Evolutionary conservation across 768 basidiomycete species (phyloP).

Genomic region (Lactifluus pinguis): DNA sequence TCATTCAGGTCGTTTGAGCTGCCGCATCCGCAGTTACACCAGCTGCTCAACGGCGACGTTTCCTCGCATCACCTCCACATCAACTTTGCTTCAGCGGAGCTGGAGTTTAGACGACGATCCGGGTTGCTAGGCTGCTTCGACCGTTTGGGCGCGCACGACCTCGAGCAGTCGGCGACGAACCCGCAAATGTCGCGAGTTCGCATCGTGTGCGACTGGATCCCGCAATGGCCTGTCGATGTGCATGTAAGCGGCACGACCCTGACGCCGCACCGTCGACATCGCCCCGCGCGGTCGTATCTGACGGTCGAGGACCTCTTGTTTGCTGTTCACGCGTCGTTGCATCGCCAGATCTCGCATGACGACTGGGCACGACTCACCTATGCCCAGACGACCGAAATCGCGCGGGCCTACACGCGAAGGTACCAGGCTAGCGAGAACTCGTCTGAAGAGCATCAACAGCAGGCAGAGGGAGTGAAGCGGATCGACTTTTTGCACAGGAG

Average conservation of each 20-base stretch:
- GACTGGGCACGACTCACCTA: slow-evolving; percentile 15
- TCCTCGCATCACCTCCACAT: slow-evolving; percentile 1
- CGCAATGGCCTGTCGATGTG: slow-evolving; percentile 19
- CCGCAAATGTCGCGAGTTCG: slow-evolving; percentile 18
- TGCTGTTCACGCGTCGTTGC: slow-evolving; percentile 14
- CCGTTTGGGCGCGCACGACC: slow-evolving; percentile 6
- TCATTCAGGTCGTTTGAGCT: not conserved
- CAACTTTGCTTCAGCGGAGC: slow-evolving; percentile 8
- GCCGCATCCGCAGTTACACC: slow-evolving; percentile 15
- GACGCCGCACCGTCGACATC: slow-evolving; percentile 8
- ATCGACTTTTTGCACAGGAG: slow-evolving; percentile 17
- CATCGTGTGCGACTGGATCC: slow-evolving; percentile 15
- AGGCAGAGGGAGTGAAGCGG: slow-evolving; percentile 18
- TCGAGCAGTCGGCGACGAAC: slow-evolving; percentile 18
- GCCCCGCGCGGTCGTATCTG: slow-evolving; percentile 11
- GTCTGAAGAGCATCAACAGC: slow-evolving; percentile 6
- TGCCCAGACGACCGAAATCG: slow-evolving; percentile 15
- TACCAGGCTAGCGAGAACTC: slow-evolving; percentile 11
- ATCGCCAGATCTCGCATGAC: slow-evolving; percentile 19
- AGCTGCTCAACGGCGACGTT: slow-evolving; percentile 16
- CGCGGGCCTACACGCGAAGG: slow-evolving; percentile 20
- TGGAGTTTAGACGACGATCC: slow-evolving; percentile 5
- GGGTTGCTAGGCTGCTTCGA: not conserved
- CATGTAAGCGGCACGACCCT: slow-evolving; percentile 15
- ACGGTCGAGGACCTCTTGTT: slow-evolving; percentile 15